Evolutionary conservation across 2,329 filamentous ascomycete species (phyloP), one percentile per base, ranked within the genome.

Genomic region (Fusarium sp.): DNA sequence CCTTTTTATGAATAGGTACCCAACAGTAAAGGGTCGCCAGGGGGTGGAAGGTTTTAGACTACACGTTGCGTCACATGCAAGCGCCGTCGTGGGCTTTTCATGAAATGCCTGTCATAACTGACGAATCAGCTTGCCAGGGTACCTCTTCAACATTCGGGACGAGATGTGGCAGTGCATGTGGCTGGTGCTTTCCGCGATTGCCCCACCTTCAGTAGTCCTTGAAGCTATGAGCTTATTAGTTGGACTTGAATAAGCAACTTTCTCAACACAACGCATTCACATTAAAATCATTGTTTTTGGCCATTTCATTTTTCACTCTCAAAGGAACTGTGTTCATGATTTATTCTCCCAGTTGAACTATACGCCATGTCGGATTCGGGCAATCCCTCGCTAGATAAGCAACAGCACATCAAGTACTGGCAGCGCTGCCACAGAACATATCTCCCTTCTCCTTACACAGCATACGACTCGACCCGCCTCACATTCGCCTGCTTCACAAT

Each of bases 401-500:
- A 86, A 46, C 86, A 85, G 57, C 96, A 99, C 77, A 83, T 96
- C 76, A 93, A 91, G 76, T 99, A 97, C 85, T 99, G 94, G 90
- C 88, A 94, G 69, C 90, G 94, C 76, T 97, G 95, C 77, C 86
- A 96, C 68, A 91, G 91, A 76, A 91, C 90, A 23, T 86, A 91
- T 64, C 88, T 99, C 8, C 96, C 96, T 0, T 86, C 89, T 44
- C 85, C 88, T 65, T 99, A 98, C 82, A 96, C 92, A 17, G 85
- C 89, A 76, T 96, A 91, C 77, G 96, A 99, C 81, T 93, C 93
- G 70, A 95, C 91, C 73, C 94, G 96, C 73, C 91, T 98, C 83
- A 91, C 91, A 7, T 88, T 98, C 54, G 94, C 89, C 69, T 97
- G 91, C 82, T 97, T 99, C 83, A 94, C 91, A 69, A 82, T 98